Evolutionary conservation across 2,329 filamentous ascomycete genomes (phyloP).

Genomic region (Dendryphion nanum): DNA sequence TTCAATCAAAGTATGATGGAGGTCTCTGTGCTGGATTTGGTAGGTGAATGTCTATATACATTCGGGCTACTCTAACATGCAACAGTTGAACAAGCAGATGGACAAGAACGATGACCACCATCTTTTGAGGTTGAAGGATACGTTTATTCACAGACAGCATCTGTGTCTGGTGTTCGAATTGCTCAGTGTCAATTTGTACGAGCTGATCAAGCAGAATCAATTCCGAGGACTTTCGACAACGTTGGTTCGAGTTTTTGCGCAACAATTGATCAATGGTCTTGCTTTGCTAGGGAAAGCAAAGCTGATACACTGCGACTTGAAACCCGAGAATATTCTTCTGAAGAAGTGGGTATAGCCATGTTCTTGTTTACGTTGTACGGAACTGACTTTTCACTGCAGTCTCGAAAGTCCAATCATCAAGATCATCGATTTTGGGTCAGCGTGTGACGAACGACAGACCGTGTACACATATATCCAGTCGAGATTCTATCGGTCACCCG

Average conservation of each 20-base stretch:
- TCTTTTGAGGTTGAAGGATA: conserved; percentile 89
- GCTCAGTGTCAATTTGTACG: conserved; percentile 95
- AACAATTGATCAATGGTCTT: conserved; percentile 90
- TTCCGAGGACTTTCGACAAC: conserved; percentile 97
- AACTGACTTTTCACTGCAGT: conserved; percentile 41
- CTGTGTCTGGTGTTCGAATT: conserved; percentile 95
- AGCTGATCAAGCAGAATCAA: conserved; percentile 99
- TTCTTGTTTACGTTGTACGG: no score
- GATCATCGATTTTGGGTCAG: conserved; percentile 98
- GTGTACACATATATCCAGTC: conserved; percentile 99
- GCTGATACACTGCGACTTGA: conserved; percentile 95
- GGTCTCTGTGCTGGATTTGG: conserved; percentile 92
- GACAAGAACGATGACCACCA: conserved; percentile 99
- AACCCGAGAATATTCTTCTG: conserved; percentile 94
- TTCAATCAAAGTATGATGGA: conserved; percentile 99
- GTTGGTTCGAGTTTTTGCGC: conserved; percentile 92
- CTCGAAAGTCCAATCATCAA: conserved; percentile 99
- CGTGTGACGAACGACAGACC: conserved; percentile 95
- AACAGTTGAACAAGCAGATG: conserved; percentile 90
- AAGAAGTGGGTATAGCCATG: conserved; percentile 69
- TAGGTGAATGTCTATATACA: conserved; percentile 44
- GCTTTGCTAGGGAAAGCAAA: conserved; percentile 93
- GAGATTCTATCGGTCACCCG: conserved; percentile 93
- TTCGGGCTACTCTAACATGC: conserved; percentile 16
- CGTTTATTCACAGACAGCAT: conserved; percentile 97